Evolutionary conservation across 441 rosid genomes (phyloP), one percentile per base, ranked within the genome.

Genomic region (Populus hybrid): DNA sequence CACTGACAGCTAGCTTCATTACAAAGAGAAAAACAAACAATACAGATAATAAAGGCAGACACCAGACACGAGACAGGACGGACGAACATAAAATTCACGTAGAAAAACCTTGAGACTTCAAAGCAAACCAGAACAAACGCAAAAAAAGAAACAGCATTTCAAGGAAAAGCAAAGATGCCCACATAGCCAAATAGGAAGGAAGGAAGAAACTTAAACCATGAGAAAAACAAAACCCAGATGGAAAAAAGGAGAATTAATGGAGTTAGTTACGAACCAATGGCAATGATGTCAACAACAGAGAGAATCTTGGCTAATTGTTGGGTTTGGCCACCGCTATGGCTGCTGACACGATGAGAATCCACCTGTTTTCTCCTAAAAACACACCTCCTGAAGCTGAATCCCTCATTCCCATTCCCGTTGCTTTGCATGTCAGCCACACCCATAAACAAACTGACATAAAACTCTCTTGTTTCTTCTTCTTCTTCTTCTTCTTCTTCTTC

Each of bases 311-410:
- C 97, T 83, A 96, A 87, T 71, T 90, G 91, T 28, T 85, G 87
- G 70, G 10, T 21, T 23, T 78, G 70, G n/a, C 50, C 36, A 14
- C 32, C 69, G 18, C 69, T 66, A 6, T 26, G 34, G 67, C 75
- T 73, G 57, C 38, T 72, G 5, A 72, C 24, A 85, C 85, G 81
- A 57, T 81, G 88, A 77, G 97, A 94, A 84, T 94, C 95, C 70
- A 94, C 97, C 80, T 91, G 97, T 78, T 95, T 95, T 83, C 99
- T 88, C 86, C 98, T 85, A 16, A 90, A 83, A 76, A 95, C 81
- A 76, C 89, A 83, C 82, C 86, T 88, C 86, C 85, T 84, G 80
- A 77, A 30, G 67, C 9, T 34, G 71, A 63, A 70, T 65, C 81
- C 79, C 72, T 78, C 42, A 63, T 53, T 72, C 20, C 70, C 20